Percentiles rank a stretch among this genome's conserved stretches.
Conservation (phyloP, 139 green algal species). For the Chlamydomonas eustigma region DNA sequence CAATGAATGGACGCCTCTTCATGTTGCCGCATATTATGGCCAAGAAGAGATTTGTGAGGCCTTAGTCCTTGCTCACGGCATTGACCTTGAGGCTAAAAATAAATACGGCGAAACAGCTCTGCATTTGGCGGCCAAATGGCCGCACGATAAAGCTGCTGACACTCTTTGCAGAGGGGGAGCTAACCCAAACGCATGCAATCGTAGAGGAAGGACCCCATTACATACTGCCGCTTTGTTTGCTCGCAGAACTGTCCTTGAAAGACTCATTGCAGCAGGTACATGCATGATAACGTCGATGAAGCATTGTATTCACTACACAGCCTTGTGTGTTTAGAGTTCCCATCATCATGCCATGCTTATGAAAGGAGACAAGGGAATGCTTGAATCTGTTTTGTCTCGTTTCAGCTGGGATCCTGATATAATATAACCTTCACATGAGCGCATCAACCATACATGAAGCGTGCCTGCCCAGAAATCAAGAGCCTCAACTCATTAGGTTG, state of each 20-base stretch:
- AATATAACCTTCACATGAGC: too few species aligned
- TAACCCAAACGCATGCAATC: constrained; percentile 26
- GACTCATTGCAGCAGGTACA: constrained; percentile 30
- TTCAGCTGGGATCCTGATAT: too few species aligned
- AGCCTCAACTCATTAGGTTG: too few species aligned
- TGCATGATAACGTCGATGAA: too few species aligned
- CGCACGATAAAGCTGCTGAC: constrained; percentile 29
- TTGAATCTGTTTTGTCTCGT: too few species aligned
- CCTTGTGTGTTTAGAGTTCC: too few species aligned
- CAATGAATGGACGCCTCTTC: constrained; percentile 27
- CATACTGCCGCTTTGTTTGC: constrained; percentile 29
- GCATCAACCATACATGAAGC: too few species aligned
- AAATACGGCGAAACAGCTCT: constrained; percentile 22
- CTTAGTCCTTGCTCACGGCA: background rate
- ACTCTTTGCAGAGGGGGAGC: constrained; percentile 21
- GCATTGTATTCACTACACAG: too few species aligned
- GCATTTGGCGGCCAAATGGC: constrained; percentile 38
- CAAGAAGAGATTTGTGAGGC: constrained; percentile 31
- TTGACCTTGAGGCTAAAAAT: constrained; percentile 7
- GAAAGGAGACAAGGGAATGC: too few species aligned
- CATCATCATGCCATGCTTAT: too few species aligned
- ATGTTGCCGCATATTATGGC: constrained; percentile 30
- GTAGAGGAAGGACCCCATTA: constrained; percentile 22
- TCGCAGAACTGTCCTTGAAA: constrained; percentile 27
- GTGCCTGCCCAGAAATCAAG: too few species aligned